Evolutionary conservation across 768 basidiomycete species (phyloP).

Genomic region (Porpolomopsis calyptriformis): DNA sequence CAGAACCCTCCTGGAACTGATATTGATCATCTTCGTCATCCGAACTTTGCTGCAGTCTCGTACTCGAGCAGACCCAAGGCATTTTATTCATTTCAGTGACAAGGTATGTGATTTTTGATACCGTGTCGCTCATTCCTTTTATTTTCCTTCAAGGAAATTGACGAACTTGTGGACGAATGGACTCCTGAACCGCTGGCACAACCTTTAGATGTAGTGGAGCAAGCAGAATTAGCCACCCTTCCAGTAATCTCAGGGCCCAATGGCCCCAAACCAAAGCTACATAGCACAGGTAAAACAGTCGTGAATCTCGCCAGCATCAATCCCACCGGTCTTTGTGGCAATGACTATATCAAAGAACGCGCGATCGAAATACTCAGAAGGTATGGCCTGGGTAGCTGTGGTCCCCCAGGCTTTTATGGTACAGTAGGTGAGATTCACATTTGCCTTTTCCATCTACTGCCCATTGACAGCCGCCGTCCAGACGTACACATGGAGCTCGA

Average conservation of each 20-base stretch:
- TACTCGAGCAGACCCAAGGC: constrained; percentile 79
- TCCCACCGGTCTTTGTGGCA: constrained; percentile 82
- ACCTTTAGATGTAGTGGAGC: constrained; percentile 48
- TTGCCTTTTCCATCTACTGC: not conserved
- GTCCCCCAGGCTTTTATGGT: constrained; percentile 95
- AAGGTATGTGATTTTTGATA: constrained; percentile 43
- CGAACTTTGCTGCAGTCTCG: constrained; percentile 84
- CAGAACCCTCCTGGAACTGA: constrained; percentile 79
- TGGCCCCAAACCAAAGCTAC: constrained; percentile 74
- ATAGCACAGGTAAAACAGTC: constrained; percentile 60
- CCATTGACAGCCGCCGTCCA: constrained; percentile 19
- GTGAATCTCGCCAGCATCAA: constrained; percentile 86
- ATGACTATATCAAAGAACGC: constrained; percentile 76
- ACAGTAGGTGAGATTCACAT: constrained; percentile 59
- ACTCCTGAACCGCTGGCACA: constrained; percentile 71
- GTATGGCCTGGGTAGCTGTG: constrained; percentile 92
- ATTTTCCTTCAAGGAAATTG: constrained; percentile 60
- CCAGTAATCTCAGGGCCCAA: constrained; percentile 73
- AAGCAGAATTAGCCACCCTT: constrained; percentile 58
- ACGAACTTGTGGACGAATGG: constrained; percentile 96
- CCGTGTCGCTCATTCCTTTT: not conserved
- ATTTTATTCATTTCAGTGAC: constrained; percentile 85
- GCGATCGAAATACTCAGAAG: constrained; percentile 77
- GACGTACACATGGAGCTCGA: constrained; percentile 91
- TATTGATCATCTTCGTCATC: constrained; percentile 80